A percentile compares a stretch with the other conserved stretches of the same genome.
phyloP scores from a whole-genome alignment of 2,329 filamentous ascomycete genomes.

The Neonectria coccinea region DNA sequence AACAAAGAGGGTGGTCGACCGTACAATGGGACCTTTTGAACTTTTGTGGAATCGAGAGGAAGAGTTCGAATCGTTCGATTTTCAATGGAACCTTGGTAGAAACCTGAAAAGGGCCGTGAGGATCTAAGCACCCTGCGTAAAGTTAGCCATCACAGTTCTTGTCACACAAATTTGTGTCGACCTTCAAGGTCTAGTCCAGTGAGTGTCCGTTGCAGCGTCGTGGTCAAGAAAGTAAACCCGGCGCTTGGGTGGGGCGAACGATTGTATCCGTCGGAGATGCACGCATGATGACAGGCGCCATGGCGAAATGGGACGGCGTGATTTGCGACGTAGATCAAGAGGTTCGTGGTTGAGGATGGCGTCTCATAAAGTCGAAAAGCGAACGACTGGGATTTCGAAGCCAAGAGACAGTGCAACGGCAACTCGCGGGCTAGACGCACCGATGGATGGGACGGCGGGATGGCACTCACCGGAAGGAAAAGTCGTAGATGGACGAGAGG shows the following conservation, averaged over 20 bases:
- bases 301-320: background rate
- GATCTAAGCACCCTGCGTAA: conserved; percentile 10
- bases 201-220: background rate
- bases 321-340: background rate
- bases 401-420: background rate
- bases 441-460: background rate
- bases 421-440: conserved; percentile 4
- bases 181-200: conserved; percentile 4
- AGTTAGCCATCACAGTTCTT: background rate
- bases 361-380: background rate
- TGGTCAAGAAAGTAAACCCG: background rate
- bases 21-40: conserved; percentile 5
- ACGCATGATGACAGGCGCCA: no score
- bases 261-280: background rate
- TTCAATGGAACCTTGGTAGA: conserved; percentile 2
- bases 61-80: background rate
- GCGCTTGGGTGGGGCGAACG: background rate
- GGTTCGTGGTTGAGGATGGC: background rate
- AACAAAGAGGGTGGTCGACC: conserved; percentile 7
- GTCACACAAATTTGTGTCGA: no score
- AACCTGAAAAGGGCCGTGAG: conserved; percentile 6
- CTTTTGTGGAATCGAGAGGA: background rate
- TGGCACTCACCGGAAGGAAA: conserved; percentile 39
- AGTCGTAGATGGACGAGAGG: conserved; percentile 34
- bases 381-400: background rate